These are phyloP conservation scores for Leccinum solheimii DNA, from an alignment of 1,284 basidiomycete genomes.

Conservation along the genomic window DNA sequence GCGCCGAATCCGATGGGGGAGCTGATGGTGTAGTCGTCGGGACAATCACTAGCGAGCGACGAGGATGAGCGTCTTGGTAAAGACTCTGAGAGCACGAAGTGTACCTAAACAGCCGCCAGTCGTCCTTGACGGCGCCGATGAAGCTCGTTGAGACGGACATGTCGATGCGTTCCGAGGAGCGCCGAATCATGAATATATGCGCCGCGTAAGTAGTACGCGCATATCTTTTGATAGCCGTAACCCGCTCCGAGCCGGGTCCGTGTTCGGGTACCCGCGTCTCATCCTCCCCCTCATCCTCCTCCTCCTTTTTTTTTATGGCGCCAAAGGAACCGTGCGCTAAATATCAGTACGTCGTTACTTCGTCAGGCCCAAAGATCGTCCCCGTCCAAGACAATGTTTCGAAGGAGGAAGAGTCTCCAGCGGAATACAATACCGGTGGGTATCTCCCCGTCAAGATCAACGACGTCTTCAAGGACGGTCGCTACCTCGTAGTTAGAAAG, in stretches of 20 bases:
- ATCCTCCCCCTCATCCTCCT: slow-evolving; percentile 11
- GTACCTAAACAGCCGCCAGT: slow-evolving; percentile 81
- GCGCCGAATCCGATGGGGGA: slow-evolving; percentile 82
- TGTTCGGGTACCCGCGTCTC: slow-evolving; percentile 18
- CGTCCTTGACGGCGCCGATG: slow-evolving; percentile 79
- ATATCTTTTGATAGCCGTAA: slow-evolving; percentile 6
- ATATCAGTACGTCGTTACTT: slow-evolving; percentile 72
- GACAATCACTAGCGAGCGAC: slow-evolving; percentile 52
- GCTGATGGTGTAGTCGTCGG: slow-evolving; percentile 72
- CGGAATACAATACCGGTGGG: slow-evolving; percentile 77
- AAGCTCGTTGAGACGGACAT: slow-evolving; percentile 38
- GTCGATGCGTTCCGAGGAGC: background rate
- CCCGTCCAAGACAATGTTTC: slow-evolving; percentile 61
- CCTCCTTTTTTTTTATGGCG: slow-evolving; percentile 49
- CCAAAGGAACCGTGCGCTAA: slow-evolving; percentile 64
- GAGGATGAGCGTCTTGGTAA: background rate
- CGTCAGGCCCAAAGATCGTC: slow-evolving; percentile 65
- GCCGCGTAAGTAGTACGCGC: background rate
- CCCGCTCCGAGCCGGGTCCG: slow-evolving; percentile 21
- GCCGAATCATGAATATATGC: background rate
- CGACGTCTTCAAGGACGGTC: slow-evolving; percentile 77
- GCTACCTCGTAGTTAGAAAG: slow-evolving; percentile 81
- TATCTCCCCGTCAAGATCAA: slow-evolving; percentile 78
- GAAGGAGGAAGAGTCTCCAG: slow-evolving; percentile 78
- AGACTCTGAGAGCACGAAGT: background rate